A percentile compares a stretch with the other conserved stretches of the same genome.
phyloP scores from a whole-genome alignment of 768 basidiomycete genomes.

The Kondoa malvinella region DNA sequence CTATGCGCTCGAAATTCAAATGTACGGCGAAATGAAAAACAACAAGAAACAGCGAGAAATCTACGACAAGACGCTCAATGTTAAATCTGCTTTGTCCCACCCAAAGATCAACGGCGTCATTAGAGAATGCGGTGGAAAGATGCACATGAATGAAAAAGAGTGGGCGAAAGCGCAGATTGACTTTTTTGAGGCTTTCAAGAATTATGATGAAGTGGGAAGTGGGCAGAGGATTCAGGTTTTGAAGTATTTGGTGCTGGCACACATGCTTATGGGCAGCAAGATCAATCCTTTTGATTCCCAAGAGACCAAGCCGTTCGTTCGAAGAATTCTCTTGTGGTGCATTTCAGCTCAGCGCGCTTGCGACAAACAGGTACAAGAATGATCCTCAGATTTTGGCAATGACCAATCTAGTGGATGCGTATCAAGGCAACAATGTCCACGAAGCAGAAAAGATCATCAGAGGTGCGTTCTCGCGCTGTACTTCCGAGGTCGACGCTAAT shows the following conservation, averaged over 20 bases:
- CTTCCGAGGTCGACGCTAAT: conserved; percentile 1
- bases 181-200: conserved; percentile 96
- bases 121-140: conserved; percentile 97
- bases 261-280: conserved; percentile 95
- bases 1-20: conserved; percentile 95
- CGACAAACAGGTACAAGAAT: conserved; percentile 57
- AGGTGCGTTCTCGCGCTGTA: conserved; percentile 38
- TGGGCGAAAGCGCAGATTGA: conserved; percentile 95
- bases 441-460: conserved; percentile 88
- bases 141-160: conserved; percentile 99
- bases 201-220: conserved; percentile 95
- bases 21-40: conserved; percentile 94
- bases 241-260: conserved; percentile 91
- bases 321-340: not conserved
- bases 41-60: conserved; percentile 98
- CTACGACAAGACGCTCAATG: conserved; percentile 81
- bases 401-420: conserved; percentile 92
- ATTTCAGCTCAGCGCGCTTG: not conserved
- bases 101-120: conserved; percentile 98
- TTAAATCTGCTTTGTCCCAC: conserved; percentile 92
- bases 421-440: conserved; percentile 89
- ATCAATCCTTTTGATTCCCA: conserved; percentile 99
- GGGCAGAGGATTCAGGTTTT: conserved; percentile 93
- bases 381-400: conserved; percentile 94
- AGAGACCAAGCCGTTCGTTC: conserved; percentile 78